Percentiles rank a stretch among this genome's conserved stretches.
phyloP scores from a whole-genome alignment of 257 asterid genomes.

The Parsonsia alboflavescens region DNA sequence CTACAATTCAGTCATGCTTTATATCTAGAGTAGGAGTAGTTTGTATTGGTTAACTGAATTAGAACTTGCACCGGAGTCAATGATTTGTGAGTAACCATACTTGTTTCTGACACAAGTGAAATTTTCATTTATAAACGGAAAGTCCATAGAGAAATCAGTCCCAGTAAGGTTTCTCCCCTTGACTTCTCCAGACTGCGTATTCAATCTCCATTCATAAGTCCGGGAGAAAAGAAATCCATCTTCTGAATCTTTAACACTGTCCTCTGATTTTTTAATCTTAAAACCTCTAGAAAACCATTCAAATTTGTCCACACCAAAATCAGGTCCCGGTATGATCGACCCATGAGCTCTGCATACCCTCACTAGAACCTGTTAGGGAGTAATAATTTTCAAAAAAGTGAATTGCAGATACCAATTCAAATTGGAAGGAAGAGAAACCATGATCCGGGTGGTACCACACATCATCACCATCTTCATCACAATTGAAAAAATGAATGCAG shows the following conservation, averaged over 20 bases:
- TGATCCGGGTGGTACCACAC: constrained; percentile 21
- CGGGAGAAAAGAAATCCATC: constrained; percentile 29
- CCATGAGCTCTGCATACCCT: constrained; percentile 46
- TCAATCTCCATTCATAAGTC: constrained; percentile 62
- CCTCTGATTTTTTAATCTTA: constrained; percentile 17
- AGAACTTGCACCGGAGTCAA: constrained; percentile 37
- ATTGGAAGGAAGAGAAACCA: neutral
- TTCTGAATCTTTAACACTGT: constrained; percentile 15
- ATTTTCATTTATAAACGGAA: constrained; percentile 53
- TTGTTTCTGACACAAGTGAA: constrained; percentile 32
- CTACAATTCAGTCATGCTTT: neutral
- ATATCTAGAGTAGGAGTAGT: neutral
- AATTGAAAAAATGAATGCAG: constrained; percentile 63
- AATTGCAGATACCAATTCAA: neutral
- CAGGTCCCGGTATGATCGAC: constrained; percentile 66
- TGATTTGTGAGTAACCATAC: constrained; percentile 50
- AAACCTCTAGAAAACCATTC: constrained; percentile 57
- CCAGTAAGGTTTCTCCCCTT: constrained; percentile 48
- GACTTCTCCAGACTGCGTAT: constrained; percentile 43
- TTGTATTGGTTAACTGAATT: constrained; percentile 31
- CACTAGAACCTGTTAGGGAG: constrained; percentile 39
- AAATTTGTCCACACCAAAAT: constrained; percentile 40
- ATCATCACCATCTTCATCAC: constrained; percentile 56
- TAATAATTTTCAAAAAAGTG: neutral
- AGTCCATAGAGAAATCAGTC: constrained; percentile 47